Base-by-base conservation (phyloP, 176 grass and related monocot species). In the Aechmea fasciata region DNA sequence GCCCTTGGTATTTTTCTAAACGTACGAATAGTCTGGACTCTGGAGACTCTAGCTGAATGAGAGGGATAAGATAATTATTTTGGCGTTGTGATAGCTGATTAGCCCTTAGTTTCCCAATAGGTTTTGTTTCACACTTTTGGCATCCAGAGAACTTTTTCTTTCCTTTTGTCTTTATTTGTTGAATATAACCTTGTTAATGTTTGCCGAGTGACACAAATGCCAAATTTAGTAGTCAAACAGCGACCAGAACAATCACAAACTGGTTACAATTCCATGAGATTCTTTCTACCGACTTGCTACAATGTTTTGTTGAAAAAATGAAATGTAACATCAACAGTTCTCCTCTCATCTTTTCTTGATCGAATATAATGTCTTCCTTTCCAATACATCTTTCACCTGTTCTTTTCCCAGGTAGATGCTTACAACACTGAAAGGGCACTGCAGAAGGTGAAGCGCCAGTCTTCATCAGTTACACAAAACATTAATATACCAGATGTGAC, bases 371-470 rank as follows among this genome's bases (percentile, higher is more conserved):
- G 73, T 63, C n/a, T 65, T 73, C 63, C 62, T 24, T 11, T 28
- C 75, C 47, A 18, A 57, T 61, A 19, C 20, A 61, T 61, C 14
- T 5, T 61, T 41, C 55, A 4, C 20, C 55, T 19, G 20, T 61
- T 19, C 1, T 73, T 70, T 62, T 53, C 87, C 51, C 77, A 99
- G 90, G 94, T 99, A 12, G 87, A 88, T 4, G 4, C 69, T 3
- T 99, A 93, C 72, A 79, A 85, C 25, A 83, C 71, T 10, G 89
- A 81, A 48, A 87, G 71, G 80, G 78, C 80, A 80, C 76, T 93
- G 65, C 83, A 70, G 73, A 93, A 99, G 84, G 84, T 93, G 74
- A 99, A 93, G 73, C 77, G 87, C 13, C 64, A 85, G 15, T 78
- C 87, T 9, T 50, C 33, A 13, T 67, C 20, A 28, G 50, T 78